Base-by-base conservation (phyloP, 768 basidiomycete genomes). In the Termitomyces sp. region DNA sequence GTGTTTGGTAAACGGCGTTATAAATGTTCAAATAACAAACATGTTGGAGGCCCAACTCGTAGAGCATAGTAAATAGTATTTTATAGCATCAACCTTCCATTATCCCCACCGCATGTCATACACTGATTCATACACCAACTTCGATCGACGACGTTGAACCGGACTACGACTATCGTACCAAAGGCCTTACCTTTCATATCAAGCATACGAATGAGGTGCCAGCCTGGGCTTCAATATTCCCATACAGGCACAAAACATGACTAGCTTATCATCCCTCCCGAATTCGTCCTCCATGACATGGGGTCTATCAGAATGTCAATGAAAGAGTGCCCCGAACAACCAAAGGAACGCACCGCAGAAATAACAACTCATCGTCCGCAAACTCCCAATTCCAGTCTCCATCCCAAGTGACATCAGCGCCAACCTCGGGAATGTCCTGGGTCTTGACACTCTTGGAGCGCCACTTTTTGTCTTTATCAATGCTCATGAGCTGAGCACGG, bases 211-310 rank as follows among this genome's bases (percentile, higher is more conserved):
- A 82, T 66, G 31, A 84, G 60, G 19, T 76, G 72, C 80, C 77
- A 83, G 27, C 77, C 82, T 58, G 71, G 67, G 42, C 77, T 68
- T 25, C 85, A 61, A 55, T 78, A 68, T n/a, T 29, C 71, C 72
- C 32, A 86, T 59, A 11, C 77, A 74, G n/a, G 77, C 80, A 65
- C 83, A 82, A 63, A 84, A 85, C 6, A 78, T 70, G 2, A 73
- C 79, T n/a, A 84, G 60, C 44, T 69, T 66, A 54, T 79, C 75
- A 63, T 83, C 77, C 49, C 64, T 70, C 31, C 76, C 76, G 54
- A 76, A 72, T 59, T 74, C 75, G 47, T 77, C 71, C 57, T 80
- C 72, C 44, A 69, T 71, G 5, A 78, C 63, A 23, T 70, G 59
- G 3, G 78, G 65, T 55, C 75, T 78, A 54, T 9, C 17, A 48